phyloP scores from a whole-genome alignment of 73 alveolate genomes.

The Paramecium sexaurelia region DNA sequence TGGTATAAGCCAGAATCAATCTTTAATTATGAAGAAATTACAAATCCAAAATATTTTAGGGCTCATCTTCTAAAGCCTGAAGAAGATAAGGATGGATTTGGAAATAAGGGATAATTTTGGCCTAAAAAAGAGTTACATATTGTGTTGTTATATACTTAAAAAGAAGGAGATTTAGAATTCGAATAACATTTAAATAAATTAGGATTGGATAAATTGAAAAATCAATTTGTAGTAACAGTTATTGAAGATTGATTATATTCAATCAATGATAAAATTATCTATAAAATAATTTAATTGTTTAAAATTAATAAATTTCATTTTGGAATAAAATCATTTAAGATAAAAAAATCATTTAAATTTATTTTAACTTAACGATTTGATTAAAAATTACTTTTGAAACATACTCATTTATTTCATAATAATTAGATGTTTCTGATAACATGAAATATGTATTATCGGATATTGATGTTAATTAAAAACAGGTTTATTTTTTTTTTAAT shows the following conservation, averaged over 20 bases:
- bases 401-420: not conserved
- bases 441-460: not conserved
- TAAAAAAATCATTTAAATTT: not conserved
- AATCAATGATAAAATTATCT: not conserved
- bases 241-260: conserved; percentile 6
- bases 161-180: not conserved
- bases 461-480: not conserved
- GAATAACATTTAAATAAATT: not conserved
- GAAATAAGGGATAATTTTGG: conserved; percentile 25
- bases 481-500: not conserved
- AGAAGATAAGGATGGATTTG: conserved; percentile 31
- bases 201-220: conserved; percentile 11
- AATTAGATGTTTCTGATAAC: not conserved
- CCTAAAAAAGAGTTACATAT: not conserved
- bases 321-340: not conserved
- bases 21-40: conserved; percentile 3
- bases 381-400: not conserved
- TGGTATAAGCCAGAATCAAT: conserved; percentile 13
- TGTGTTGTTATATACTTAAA: not conserved
- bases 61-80: conserved; percentile 17
- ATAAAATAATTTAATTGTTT: too few relatives aligned
- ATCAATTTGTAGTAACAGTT: not conserved
- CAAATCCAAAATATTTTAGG: not conserved
- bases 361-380: not conserved
- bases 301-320: too few relatives aligned